Conservation (phyloP, 164 flowering plant species). For the Taxillus chinensis region DNA sequence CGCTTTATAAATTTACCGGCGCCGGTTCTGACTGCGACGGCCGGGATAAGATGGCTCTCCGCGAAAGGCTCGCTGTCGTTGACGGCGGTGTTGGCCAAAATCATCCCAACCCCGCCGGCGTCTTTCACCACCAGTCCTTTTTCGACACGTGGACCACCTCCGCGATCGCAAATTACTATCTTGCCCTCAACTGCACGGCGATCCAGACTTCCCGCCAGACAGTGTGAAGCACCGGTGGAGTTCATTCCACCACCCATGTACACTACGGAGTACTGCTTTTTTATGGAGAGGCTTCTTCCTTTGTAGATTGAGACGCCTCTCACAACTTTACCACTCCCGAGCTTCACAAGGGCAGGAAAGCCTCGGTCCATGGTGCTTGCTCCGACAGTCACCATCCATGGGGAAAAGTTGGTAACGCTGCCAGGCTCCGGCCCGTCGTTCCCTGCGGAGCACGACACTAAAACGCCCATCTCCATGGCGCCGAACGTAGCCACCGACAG, state of each 20-base stretch:
- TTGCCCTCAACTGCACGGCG: slow-evolving; percentile 29
- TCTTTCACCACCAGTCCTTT: slow-evolving; percentile 44
- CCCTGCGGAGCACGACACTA: slow-evolving; percentile 83
- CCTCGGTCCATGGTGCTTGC: slow-evolving; percentile 90
- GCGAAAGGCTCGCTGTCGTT: slow-evolving; percentile 50
- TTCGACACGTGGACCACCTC: slow-evolving; percentile 36
- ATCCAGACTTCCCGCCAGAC: slow-evolving; percentile 49
- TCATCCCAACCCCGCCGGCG: slow-evolving; percentile 50
- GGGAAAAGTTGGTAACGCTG: slow-evolving; percentile 68
- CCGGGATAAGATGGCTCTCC: slow-evolving; percentile 43
- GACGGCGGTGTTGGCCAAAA: slow-evolving; percentile 31
- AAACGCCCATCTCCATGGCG: slow-evolving; percentile 85
- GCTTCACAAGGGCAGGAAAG: slow-evolving; percentile 49
- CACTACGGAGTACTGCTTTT: slow-evolving; percentile 45
- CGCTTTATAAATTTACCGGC: slow-evolving; percentile 29
- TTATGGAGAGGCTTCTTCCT: slow-evolving; percentile 33
- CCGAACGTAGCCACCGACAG: slow-evolving; percentile 68
- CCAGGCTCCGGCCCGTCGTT: slow-evolving; percentile 80
- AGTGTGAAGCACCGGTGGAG: slow-evolving; percentile 49
- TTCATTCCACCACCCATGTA: slow-evolving; percentile 57
- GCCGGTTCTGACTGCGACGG: slow-evolving; percentile 35
- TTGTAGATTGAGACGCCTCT: slow-evolving; percentile 67
- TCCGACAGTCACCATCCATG: slow-evolving; percentile 85
- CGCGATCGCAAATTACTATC: slow-evolving; percentile 50
- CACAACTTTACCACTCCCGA: slow-evolving; percentile 39